Conservation (phyloP, 2,329 filamentous ascomycete species). For the Calcarisporium arbuscula region DNA sequence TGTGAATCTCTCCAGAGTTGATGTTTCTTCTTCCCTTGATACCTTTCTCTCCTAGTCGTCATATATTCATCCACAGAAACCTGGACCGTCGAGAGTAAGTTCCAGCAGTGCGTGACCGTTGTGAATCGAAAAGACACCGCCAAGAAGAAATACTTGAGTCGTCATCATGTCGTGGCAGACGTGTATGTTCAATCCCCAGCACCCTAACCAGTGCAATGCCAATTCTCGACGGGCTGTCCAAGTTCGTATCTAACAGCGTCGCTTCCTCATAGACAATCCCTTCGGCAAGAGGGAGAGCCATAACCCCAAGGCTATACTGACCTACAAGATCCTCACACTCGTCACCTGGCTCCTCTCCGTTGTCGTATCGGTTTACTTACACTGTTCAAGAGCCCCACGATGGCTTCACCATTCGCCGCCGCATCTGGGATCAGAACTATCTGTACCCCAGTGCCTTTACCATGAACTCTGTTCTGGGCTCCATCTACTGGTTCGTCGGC, state of each 20-base stretch:
- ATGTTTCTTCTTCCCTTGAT: no score
- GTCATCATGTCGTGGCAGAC: no score
- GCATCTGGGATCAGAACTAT: conserved; percentile 70
- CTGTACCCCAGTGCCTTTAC: conserved; percentile 66
- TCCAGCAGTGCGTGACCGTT: no score
- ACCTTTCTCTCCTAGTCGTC: no score
- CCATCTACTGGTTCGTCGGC: conserved; percentile 65
- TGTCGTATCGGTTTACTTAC: conserved; percentile 69
- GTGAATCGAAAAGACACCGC: no score
- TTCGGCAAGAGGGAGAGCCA: conserved; percentile 67
- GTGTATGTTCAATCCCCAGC: no score
- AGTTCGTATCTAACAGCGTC: no score
- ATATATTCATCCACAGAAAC: no score
- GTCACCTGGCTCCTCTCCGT: conserved; percentile 70
- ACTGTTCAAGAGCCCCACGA: conserved; percentile 58
- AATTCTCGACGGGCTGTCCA: neutral
- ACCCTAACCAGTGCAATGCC: no score
- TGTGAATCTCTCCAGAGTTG: no score
- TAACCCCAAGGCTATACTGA: conserved; percentile 51
- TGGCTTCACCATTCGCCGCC: conserved; percentile 50
- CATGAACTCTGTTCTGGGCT: conserved; percentile 57
- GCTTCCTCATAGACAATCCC: conserved; percentile 60
- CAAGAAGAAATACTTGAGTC: no score
- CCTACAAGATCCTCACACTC: conserved; percentile 71
- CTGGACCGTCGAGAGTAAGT: no score